Conservation (phyloP, 2,329 filamentous ascomycete genomes). For the Talaromyces sp. region DNA sequence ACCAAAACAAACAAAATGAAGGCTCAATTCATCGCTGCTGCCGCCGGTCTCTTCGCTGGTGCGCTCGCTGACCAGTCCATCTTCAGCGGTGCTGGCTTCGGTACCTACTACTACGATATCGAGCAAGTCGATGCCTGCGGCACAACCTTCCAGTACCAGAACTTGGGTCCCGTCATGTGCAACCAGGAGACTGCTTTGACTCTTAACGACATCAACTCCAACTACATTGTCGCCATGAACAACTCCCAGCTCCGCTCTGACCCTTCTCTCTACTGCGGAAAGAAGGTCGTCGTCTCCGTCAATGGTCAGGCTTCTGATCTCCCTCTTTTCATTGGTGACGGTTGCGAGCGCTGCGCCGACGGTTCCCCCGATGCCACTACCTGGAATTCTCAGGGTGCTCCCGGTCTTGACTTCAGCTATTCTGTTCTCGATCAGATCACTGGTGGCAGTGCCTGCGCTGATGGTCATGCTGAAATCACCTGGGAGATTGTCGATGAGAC, state of each 20-base stretch:
- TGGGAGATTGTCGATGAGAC: constrained; percentile 21
- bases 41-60: constrained; percentile 13
- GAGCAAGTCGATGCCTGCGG: constrained; percentile 18
- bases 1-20: constrained; percentile 13
- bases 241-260: constrained; percentile 20
- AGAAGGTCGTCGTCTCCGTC: constrained; percentile 20
- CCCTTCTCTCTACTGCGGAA: constrained; percentile 19
- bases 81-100: constrained; percentile 18
- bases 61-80: constrained; percentile 7
- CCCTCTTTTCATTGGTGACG: constrained; percentile 20
- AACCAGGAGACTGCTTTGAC: constrained; percentile 13
- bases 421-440: constrained; percentile 12
- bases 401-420: constrained; percentile 15
- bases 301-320: constrained; percentile 19
- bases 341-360: constrained; percentile 19
- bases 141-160: constrained; percentile 18
- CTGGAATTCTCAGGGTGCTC: constrained; percentile 16
- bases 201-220: constrained; percentile 19
- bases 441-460: constrained; percentile 16
- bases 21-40: constrained; percentile 13
- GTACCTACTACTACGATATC: constrained; percentile 22
- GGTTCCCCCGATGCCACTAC: constrained; percentile 15
- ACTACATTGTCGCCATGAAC: constrained; percentile 23
- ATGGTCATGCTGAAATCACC: constrained; percentile 18
- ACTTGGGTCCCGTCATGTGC: constrained; percentile 19